Evolutionary conservation across 768 basidiomycete genomes (phyloP).

Genomic region (Termitomyces eurrhizus): DNA sequence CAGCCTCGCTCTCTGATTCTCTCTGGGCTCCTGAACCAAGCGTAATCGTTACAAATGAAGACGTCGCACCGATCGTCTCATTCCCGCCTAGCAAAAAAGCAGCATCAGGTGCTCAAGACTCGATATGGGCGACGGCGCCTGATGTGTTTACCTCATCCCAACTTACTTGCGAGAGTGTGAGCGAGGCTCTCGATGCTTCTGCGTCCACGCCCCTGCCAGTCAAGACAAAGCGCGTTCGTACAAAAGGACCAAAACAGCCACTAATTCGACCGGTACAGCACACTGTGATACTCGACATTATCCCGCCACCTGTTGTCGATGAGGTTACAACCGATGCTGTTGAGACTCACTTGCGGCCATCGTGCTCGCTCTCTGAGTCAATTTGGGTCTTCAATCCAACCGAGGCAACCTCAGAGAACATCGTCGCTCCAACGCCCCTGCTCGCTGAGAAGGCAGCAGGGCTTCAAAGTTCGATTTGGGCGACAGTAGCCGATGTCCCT

Average conservation of each 20-base stretch:
- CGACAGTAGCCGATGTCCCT: background rate
- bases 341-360: background rate
- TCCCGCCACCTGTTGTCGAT: too few relatives aligned
- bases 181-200: background rate
- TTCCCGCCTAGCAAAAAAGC: background rate
- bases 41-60: background rate
- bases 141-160: background rate
- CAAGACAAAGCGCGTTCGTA: constrained; percentile 1
- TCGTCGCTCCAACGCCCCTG: background rate
- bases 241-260: background rate
- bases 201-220: background rate
- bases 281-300: background rate
- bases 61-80: background rate
- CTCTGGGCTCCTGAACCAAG: background rate
- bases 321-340: background rate
- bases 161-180: background rate
- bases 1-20: background rate
- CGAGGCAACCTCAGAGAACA: background rate
- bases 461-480: background rate
- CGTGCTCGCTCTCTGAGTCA: background rate
- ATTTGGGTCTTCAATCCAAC: background rate
- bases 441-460: background rate
- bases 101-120: background rate
- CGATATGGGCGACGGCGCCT: background rate
- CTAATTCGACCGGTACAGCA: background rate